Percentiles rank a stretch among this genome's conserved stretches.
These are phyloP conservation scores for Phytopythium chamaehyphon DNA, from an alignment of 352 stramenopile genomes.

Conservation along the genomic window DNA sequence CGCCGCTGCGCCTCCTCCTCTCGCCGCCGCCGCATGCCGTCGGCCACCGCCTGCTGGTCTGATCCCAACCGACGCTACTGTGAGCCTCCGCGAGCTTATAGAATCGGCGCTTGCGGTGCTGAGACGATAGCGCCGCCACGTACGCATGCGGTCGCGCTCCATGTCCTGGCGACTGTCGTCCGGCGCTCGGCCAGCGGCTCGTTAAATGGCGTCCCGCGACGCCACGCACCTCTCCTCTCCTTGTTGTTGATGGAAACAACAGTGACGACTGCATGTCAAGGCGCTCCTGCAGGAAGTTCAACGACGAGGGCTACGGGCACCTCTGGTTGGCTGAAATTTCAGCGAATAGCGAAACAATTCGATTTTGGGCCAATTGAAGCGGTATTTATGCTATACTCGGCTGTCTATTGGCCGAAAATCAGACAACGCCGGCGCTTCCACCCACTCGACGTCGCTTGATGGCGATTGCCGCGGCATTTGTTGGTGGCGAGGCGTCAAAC, in stretches of 20 bases:
- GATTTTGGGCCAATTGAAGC: not conserved
- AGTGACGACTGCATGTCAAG: not conserved
- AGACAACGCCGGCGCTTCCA: not conserved
- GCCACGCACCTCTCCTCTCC: not conserved
- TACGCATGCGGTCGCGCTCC: too few species aligned
- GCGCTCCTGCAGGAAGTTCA: too few species aligned
- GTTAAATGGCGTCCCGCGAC: not conserved
- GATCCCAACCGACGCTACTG: too few species aligned
- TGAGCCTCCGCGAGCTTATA: too few species aligned
- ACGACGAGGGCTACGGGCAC: not conserved
- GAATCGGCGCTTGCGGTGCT: too few species aligned
- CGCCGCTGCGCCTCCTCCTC: constrained; percentile 29
- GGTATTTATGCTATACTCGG: not conserved
- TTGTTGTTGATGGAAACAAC: constrained; percentile 10
- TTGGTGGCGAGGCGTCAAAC: constrained; percentile 7
- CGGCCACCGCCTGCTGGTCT: constrained; percentile 4
- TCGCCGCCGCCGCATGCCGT: constrained; percentile 16
- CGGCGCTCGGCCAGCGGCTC: too few species aligned
- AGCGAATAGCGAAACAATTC: not conserved
- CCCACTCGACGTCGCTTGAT: constrained; percentile 9
- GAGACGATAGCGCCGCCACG: too few species aligned
- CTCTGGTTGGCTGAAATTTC: not conserved
- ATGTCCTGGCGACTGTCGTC: too few species aligned
- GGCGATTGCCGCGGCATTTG: constrained; percentile 4
- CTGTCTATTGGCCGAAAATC: constrained; percentile 1